phyloP scores from a whole-genome alignment of 2,329 filamentous ascomycete genomes.

The Raffaelea deltoideospora region DNA sequence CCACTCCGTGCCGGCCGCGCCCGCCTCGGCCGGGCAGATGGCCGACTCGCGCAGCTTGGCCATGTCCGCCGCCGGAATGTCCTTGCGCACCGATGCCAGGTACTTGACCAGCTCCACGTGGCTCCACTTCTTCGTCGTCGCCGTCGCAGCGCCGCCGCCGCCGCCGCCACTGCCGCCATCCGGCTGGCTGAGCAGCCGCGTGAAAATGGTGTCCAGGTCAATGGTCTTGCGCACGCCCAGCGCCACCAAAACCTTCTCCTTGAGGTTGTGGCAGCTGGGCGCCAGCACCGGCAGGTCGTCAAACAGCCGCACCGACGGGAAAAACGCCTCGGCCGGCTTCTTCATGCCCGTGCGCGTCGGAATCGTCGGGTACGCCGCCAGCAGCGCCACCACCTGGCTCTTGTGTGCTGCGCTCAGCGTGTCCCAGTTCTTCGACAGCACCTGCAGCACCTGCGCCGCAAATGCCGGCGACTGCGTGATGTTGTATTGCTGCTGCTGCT shows the following conservation, averaged over 20 bases:
- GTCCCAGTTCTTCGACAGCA: slow-evolving; percentile 86
- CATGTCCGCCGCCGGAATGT: slow-evolving; percentile 75
- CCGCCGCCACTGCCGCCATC: slow-evolving; percentile 32
- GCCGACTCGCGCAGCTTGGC: slow-evolving; percentile 60
- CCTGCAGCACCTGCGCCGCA: slow-evolving; percentile 57
- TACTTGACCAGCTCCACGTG: slow-evolving; percentile 94
- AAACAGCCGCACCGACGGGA: slow-evolving; percentile 85
- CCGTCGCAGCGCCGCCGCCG: not conserved
- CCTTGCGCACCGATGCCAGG: slow-evolving; percentile 72
- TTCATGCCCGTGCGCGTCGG: slow-evolving; percentile 87
- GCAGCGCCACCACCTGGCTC: slow-evolving; percentile 44
- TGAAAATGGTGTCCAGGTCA: slow-evolving; percentile 86
- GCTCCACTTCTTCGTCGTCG: slow-evolving; percentile 51
- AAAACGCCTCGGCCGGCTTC: slow-evolving; percentile 74
- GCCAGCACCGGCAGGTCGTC: slow-evolving; percentile 73
- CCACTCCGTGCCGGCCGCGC: slow-evolving; percentile 37
- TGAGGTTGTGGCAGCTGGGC: slow-evolving; percentile 59
- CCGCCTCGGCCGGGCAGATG: slow-evolving; percentile 67
- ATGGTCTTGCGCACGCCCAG: slow-evolving; percentile 91
- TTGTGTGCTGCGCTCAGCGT: slow-evolving; percentile 53
- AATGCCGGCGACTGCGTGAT: slow-evolving; percentile 60
- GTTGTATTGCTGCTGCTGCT: too few species aligned
- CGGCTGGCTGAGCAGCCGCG: slow-evolving; percentile 56
- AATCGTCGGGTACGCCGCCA: slow-evolving; percentile 59
- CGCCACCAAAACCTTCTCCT: slow-evolving; percentile 74